A percentile compares a stretch with the other conserved stretches of the same genome.
These are phyloP conservation scores for Paraleonurus japonicus DNA, from an alignment of 257 asterid genomes.

Conservation along the genomic window DNA sequence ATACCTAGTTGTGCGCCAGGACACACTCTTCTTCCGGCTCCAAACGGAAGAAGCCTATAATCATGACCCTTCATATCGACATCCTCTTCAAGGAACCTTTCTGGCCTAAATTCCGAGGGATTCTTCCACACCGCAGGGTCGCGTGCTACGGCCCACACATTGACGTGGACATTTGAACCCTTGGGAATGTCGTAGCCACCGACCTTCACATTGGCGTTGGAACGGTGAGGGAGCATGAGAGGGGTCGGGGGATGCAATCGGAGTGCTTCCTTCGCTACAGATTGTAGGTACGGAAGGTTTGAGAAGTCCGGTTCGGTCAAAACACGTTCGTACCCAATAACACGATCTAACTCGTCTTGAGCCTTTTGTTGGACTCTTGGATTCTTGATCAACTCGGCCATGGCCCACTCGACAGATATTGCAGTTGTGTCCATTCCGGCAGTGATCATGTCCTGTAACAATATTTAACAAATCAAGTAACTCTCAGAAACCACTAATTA, in stretches of 20 bases:
- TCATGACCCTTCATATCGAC: constrained; percentile 81
- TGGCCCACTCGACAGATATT: constrained; percentile 82
- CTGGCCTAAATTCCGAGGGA: constrained; percentile 59
- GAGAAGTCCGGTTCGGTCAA: constrained; percentile 64
- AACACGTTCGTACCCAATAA: constrained; percentile 48
- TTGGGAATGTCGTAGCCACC: constrained; percentile 76
- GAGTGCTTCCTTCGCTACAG: constrained; percentile 62
- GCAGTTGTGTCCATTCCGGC: constrained; percentile 80
- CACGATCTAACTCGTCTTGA: constrained; percentile 69
- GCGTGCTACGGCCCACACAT: constrained; percentile 79
- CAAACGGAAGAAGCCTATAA: constrained; percentile 61
- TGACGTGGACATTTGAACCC: constrained; percentile 63
- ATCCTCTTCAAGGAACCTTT: constrained; percentile 67
- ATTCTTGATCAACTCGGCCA: constrained; percentile 80
- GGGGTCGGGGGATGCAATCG: constrained; percentile 81
- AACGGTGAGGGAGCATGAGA: constrained; percentile 68
- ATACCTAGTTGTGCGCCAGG: constrained; percentile 73
- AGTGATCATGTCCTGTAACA: constrained; percentile 67
- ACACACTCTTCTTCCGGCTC: constrained; percentile 74
- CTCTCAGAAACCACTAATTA: background rate
- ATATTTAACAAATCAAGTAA: background rate
- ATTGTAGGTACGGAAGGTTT: constrained; percentile 59
- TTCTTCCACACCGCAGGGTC: constrained; percentile 61
- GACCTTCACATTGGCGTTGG: constrained; percentile 54
- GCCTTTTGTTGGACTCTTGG: constrained; percentile 63